These are phyloP conservation scores for Apocynum venetum DNA, from an alignment of 257 asterid species.

Conservation along the genomic window DNA sequence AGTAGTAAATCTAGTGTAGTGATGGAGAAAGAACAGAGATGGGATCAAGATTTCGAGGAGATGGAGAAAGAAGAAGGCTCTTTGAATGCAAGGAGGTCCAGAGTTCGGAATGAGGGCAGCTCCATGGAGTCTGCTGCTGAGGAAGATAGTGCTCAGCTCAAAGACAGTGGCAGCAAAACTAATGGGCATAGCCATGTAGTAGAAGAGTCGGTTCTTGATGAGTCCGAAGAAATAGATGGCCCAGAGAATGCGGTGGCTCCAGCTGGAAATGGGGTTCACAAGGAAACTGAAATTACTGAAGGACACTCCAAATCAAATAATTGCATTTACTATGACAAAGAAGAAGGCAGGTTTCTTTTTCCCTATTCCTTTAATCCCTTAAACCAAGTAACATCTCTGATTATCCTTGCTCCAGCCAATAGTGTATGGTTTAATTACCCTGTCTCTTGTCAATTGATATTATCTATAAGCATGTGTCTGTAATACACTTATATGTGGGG, in stretches of 20 bases:
- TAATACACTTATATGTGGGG: slow-evolving; percentile 19
- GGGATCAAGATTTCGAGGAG: slow-evolving; percentile 25
- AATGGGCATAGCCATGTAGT: slow-evolving; percentile 34
- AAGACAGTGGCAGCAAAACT: slow-evolving; percentile 17
- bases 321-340: slow-evolving; percentile 53
- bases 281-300: slow-evolving; percentile 25
- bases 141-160: neutral
- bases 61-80: slow-evolving; percentile 35
- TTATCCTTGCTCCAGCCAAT: neutral
- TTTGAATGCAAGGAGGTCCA: slow-evolving; percentile 38
- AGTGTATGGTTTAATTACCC: neutral
- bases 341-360: slow-evolving; percentile 39
- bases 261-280: slow-evolving; percentile 23
- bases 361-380: neutral
- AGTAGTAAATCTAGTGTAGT: slow-evolving; percentile 15
- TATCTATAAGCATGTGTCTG: neutral
- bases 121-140: neutral
- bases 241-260: slow-evolving; percentile 8
- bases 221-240: slow-evolving; percentile 4
- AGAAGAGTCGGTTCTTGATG: slow-evolving; percentile 26
- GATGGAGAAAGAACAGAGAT: slow-evolving; percentile 44
- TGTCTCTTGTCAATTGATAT: neutral
- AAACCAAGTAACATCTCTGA: no score
- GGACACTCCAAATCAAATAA: slow-evolving; percentile 25
- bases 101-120: slow-evolving; percentile 11